Base-by-base conservation (phyloP, 208 protist species). In the Leptomonas seymouri region DNA sequence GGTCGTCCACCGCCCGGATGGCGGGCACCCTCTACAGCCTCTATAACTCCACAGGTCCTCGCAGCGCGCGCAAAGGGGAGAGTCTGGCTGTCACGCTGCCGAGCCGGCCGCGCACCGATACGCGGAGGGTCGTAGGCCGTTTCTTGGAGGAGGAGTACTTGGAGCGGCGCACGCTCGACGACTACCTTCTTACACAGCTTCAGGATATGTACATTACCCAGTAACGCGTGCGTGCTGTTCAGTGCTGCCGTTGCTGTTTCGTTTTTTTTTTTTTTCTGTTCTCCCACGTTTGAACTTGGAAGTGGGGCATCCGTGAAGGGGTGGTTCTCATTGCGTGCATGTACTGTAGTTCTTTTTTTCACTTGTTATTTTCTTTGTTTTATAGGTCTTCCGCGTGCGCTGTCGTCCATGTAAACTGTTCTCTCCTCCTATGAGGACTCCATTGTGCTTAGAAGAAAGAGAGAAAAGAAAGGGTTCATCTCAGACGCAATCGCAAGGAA, bases 71-170 rank as follows among this genome's bases (percentile, higher is more conserved):
- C 14, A 27, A 44, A 4, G 49, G 18, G 34, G 42, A 64, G 18
- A 49, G 44, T 6, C 1, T 56, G 25, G 51, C 36, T 39, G 46
- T 49, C 25, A 36, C 36, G 16, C 16, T 41, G 76, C 75, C 41
- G 41, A 48, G 65, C 0, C 72, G 71, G 50, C 56, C 18, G 16
- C 69, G 30, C 3, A 16, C 57, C 5, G 56, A 59, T 9, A 48
- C 18, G 62, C 67, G 56, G 4, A 87, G 80, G 57, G 67, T 76
- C 21, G 39, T 87, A 25, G 82, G 79, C 50, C 71, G 75, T 30
- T 58, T 63, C n/a, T 36, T 84, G 8, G 75, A 81, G 66, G 82
- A 87, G 21, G 78, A 87, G 27, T 87, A 84, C 70, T 57, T 36
- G 44, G 74, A 75, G 41, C 74, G 76, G 18, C 49, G 53, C 27